Base-by-base conservation (phyloP, 768 basidiomycete genomes). In the Kwoniella bestiolae region DNA sequence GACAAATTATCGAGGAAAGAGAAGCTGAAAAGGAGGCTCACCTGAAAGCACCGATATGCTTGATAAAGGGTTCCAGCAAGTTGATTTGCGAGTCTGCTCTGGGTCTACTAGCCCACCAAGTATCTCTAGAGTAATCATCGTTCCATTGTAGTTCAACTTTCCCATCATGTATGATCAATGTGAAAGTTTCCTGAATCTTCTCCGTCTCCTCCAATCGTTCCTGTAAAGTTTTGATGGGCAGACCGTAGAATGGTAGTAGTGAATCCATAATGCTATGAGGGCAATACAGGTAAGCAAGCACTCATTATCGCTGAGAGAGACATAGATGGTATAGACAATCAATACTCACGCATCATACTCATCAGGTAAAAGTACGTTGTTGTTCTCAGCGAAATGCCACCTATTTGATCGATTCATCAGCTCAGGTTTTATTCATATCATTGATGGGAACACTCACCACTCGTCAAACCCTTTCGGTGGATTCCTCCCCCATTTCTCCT, bases 391-490 rank as follows among this genome's bases (percentile, higher is more conserved):
- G 66, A 81, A 81, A 29, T 70, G 47, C 80, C 80, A 82, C 79
- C 75, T 77, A 38, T 2, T 50, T 77, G 41, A 0, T 53, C 4
- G 25, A 3, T 4, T 16, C 14, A 45, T 34, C 1, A 29, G 26
- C 50, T 53, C 34, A 25, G 8, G 9, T 28, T 47, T 21, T n/a
- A n/a, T 1, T 18, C 3, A 8, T 38, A n/a, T 5, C 21, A 12
- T n/a, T 28, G n/a, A 6, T 28, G 8, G 29, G 11, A 11, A 9
- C 7, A 69, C 80, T 65, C 55, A 94, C 95, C 95, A 97, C 29
- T 85, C 82, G 76, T 93, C 94, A 69, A 98, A 99, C 1, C 94
- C 95, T 46, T 85, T 86, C 0, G 96, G 95, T 4, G 96, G 96
- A 35, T 87, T 82, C 38, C 90, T 86, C 9, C 83, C 83, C 80